A percentile compares a stretch with the other conserved stretches of the same genome.
phyloP scores from a whole-genome alignment of 2,329 filamentous ascomycete species.

The Zymoseptoria tritici region DNA sequence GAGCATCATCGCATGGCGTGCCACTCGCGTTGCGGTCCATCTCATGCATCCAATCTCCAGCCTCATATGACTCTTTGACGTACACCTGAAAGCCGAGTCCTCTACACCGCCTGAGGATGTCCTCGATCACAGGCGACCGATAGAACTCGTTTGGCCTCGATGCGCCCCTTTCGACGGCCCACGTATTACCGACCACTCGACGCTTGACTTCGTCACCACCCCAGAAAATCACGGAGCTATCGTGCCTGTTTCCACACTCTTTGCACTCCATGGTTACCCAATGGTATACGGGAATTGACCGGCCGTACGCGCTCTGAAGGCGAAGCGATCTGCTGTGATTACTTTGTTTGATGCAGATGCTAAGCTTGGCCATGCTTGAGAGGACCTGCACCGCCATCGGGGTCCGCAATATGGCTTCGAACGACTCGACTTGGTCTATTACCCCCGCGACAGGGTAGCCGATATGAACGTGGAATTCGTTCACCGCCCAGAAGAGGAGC shows the following conservation, averaged over 20 bases:
- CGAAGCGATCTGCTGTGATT: not conserved
- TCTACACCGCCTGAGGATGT: not conserved
- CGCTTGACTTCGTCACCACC: not conserved
- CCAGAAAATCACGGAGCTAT: not conserved
- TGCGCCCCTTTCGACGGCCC: not conserved
- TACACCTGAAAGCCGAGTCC: not conserved
- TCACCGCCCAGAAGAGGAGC: conserved; percentile 18
- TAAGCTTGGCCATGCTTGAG: not conserved
- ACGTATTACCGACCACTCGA: not conserved
- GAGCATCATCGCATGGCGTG: not conserved
- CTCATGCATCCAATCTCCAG: not conserved
- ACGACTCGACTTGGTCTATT: not conserved
- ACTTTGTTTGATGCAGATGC: not conserved
- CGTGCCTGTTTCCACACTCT: not conserved
- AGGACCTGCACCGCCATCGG: not conserved
- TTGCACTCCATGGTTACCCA: not conserved
- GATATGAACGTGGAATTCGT: conserved; percentile 9
- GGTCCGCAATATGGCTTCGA: not conserved
- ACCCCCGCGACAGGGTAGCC: not conserved
- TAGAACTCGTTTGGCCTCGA: not conserved
- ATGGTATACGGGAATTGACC: not conserved
- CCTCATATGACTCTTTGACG: not conserved
- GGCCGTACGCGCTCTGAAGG: not conserved
- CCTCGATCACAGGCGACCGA: not conserved
- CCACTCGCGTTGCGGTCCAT: not conserved